phyloP scores from a whole-genome alignment of 2,329 filamentous ascomycete genomes.

The Colletotrichum brevisporum region DNA sequence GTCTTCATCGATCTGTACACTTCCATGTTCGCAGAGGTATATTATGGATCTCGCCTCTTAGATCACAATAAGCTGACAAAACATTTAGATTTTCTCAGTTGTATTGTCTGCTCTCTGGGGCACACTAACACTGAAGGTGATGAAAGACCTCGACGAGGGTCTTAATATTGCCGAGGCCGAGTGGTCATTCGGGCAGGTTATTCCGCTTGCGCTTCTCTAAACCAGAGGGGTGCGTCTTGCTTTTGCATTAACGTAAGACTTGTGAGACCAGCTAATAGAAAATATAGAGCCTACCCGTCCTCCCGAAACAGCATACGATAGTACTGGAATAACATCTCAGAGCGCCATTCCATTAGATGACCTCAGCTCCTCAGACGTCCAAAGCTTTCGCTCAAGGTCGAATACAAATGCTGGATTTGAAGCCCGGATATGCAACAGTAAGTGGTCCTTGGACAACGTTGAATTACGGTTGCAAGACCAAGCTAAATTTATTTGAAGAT shows the following conservation, averaged over 20 bases:
- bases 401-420: no score
- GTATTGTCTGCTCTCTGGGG: constrained; percentile 9
- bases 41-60: not conserved
- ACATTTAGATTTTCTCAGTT: not conserved
- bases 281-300: no score
- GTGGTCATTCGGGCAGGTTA: constrained; percentile 14
- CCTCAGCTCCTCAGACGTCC: no score
- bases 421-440: no score
- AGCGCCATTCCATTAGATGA: no score
- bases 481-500: no score
- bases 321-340: no score
- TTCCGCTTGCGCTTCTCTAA: constrained; percentile 4
- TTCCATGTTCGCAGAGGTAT: constrained; percentile 19
- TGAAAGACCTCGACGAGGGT: not conserved
- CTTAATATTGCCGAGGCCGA: not conserved
- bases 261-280: not conserved
- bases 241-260: not conserved
- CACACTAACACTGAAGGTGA: not conserved
- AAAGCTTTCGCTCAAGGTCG: no score
- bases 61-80: not conserved
- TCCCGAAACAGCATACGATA: no score
- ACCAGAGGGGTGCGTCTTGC: not conserved
- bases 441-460: no score
- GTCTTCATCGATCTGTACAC: constrained; percentile 4
- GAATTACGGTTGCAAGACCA: no score